Evolutionary conservation across 1,284 basidiomycete genomes (phyloP).

Genomic region (Cystobasidium pallidum): DNA sequence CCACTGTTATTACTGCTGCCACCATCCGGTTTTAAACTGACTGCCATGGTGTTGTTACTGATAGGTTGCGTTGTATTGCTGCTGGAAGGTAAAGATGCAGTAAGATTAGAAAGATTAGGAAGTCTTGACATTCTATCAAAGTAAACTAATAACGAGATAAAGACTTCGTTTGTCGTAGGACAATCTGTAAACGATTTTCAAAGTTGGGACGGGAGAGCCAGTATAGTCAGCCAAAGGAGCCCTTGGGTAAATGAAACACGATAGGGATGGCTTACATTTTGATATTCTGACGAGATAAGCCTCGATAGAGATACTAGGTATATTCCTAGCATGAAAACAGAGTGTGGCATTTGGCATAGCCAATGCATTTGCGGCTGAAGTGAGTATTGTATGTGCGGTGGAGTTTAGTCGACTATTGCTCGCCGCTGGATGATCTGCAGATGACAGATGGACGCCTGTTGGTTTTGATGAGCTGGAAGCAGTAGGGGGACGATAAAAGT

Average conservation of each 20-base stretch:
- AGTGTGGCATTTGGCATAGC: slow-evolving; percentile 44
- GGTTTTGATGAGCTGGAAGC: neutral
- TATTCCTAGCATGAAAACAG: slow-evolving; percentile 74
- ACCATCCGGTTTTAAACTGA: neutral
- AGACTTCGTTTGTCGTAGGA: slow-evolving; percentile 97
- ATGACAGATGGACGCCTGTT: no score
- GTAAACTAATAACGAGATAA: slow-evolving; percentile 89
- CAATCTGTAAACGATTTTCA: slow-evolving; percentile 62
- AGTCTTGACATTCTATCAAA: slow-evolving; percentile 77
- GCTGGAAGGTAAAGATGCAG: slow-evolving; percentile 25
- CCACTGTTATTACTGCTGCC: neutral
- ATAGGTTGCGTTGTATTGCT: neutral
- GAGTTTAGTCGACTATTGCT: neutral
- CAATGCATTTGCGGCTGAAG: slow-evolving; percentile 28
- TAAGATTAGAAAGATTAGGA: slow-evolving; percentile 64
- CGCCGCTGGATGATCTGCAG: no score
- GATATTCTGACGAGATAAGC: slow-evolving; percentile 92
- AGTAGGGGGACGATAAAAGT: slow-evolving; percentile 11
- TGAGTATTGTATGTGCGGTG: slow-evolving; percentile 26
- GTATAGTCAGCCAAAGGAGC: no score
- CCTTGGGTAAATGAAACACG: neutral
- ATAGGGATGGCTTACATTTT: slow-evolving; percentile 64
- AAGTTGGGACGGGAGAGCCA: neutral
- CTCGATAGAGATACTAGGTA: slow-evolving; percentile 92
- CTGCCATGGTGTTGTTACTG: neutral